Base-by-base conservation (phyloP, 257 asterid species). In the Lycium barbarum region DNA sequence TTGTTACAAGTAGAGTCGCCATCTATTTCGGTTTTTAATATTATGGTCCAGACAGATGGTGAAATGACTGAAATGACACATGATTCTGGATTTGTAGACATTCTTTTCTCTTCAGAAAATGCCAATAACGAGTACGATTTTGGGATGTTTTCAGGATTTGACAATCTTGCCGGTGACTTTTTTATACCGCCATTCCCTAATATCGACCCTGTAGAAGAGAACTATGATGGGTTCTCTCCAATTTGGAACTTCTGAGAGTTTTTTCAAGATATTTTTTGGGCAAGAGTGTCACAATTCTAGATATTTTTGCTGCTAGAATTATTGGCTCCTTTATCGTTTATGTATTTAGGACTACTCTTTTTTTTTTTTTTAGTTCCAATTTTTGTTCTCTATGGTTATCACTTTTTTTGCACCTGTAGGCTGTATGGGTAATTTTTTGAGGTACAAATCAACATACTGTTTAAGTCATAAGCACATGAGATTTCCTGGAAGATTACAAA, bases 81-180 rank as follows among this genome's bases (percentile, higher is more conserved):
- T 73, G 91, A 90, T 22, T 68, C 47, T 9, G 88, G 85, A 0
- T 88, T 90, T 17, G 49, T 88, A 74, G 92, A 93, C 61, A 85
- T 72, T 57, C 86, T 86, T 72, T 68, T 86, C 51, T 38, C 87
- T 90, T 90, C 85, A 7, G 55, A 67, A 38, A 33, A 4, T 55
- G 17, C 33, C 36, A 33, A 55, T 14, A 26, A 79, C 68, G 83
- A 85, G 10, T n/a, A 86, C 5, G 94, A 90, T 22, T 90, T 86
- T 86, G 97, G 93, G 84, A 51, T 89, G 38, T 94, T 88, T 83
- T 91, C 96, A 49, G 98, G 90, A 66, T 92, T 91, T 43, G 93
- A 91, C 22, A 92, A 90, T 67, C 85, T 90, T 18, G 4, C 6
- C 4, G 17, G 53, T 80, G 84, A 80, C 84, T 36, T 33, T 22